A percentile compares a stretch with the other conserved stretches of the same genome.
Evolutionary conservation across 257 asterid species (phyloP).

Genomic region (Ajuga chamaepitys): DNA sequence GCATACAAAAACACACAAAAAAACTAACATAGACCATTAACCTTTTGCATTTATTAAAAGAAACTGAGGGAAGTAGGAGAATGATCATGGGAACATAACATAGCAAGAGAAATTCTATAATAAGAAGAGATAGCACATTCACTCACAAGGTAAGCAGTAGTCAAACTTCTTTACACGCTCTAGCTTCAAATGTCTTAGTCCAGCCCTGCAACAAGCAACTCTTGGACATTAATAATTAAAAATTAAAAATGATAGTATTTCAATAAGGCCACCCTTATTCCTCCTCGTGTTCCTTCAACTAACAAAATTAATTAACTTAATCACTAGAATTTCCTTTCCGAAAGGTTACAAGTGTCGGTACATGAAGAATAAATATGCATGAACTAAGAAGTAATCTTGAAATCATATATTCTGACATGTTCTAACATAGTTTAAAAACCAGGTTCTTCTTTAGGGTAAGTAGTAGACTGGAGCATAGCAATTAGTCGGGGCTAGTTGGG

Average conservation of each 20-base stretch:
- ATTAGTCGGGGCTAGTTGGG: no score
- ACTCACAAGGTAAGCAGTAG: conserved; percentile 93
- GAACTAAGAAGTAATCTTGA: not conserved
- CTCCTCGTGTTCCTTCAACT: not conserved
- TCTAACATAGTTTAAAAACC: not conserved
- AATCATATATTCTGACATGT: not conserved
- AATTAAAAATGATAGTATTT: not conserved
- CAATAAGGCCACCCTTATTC: not conserved
- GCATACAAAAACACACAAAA: conserved; percentile 29
- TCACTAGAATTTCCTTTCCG: not conserved
- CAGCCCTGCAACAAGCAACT: conserved; percentile 58
- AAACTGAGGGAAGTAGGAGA: not conserved
- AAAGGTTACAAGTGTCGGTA: not conserved
- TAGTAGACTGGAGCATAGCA: no score
- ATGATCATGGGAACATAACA: not conserved
- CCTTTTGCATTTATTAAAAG: conserved; percentile 21
- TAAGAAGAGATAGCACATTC: conserved; percentile 3
- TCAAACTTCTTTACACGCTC: conserved; percentile 84
- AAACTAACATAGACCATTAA: conserved; percentile 31
- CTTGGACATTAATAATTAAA: no score
- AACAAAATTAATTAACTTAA: not conserved
- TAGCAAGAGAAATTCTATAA: not conserved
- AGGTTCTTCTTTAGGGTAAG: no score
- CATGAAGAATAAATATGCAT: not conserved
- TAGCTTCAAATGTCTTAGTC: conserved; percentile 68